Evolutionary conservation across 768 basidiomycete genomes (phyloP).

Genomic region (Auricularia sp.): DNA sequence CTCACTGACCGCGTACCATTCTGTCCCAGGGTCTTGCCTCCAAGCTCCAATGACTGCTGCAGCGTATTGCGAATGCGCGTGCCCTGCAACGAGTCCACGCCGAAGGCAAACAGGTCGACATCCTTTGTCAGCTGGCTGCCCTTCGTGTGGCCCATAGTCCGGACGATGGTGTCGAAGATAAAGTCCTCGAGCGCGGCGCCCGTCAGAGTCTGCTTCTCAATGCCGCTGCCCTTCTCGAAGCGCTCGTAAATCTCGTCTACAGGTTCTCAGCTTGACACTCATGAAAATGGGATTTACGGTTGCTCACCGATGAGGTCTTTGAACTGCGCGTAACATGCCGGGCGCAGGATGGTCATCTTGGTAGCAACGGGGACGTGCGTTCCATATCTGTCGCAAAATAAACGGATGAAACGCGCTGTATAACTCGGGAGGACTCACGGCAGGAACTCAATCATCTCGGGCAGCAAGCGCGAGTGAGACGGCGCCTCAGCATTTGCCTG

Average conservation of each 20-base stretch:
- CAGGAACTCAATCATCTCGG: conserved; percentile 41
- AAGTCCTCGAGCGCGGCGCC: conserved; percentile 25
- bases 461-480: conserved; percentile 39
- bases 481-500: conserved; percentile 43
- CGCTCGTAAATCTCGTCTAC: conserved; percentile 25
- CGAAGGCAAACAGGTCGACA: conserved; percentile 36
- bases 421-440: conserved; percentile 19
- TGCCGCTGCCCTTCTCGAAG: conserved; percentile 32
- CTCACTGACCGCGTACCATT: conserved; percentile 19
- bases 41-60: conserved; percentile 30
- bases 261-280: neutral
- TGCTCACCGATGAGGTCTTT: conserved; percentile 32
- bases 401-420: neutral
- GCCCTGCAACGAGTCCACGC: conserved; percentile 45
- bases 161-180: conserved; percentile 24
- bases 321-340: conserved; percentile 41
- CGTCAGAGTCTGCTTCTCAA: conserved; percentile 18
- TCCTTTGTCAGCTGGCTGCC: conserved; percentile 19
- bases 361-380: conserved; percentile 42
- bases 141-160: conserved; percentile 25
- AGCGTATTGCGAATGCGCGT: conserved; percentile 39
- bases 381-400: conserved; percentile 16
- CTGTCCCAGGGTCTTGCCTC: conserved; percentile 22
- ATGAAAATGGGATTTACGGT: conserved; percentile 1
- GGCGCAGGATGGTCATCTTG: conserved; percentile 41